Base-by-base conservation (phyloP, 2,329 filamentous ascomycete genomes). In the Trichoderma asperellum region DNA sequence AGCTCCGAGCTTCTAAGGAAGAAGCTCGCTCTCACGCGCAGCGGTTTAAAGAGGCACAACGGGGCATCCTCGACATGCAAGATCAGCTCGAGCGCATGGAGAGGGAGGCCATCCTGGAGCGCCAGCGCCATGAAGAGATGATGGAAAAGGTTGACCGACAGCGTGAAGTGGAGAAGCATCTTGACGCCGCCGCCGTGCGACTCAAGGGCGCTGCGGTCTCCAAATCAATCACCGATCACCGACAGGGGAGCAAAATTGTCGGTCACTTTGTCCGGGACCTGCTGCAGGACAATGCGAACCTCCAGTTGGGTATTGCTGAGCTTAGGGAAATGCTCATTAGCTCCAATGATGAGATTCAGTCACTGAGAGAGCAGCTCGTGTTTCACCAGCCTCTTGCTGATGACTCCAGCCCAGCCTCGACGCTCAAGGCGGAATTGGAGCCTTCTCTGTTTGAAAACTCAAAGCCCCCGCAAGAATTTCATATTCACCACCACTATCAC, bases 181-280 rank as follows among this genome's bases (percentile, higher is more conserved):
- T 97, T 55, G 90, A 91, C 74, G 89, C 89, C 29, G 92, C 93
- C 2, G 93, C 92, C 14, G 91, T 91, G 37, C 87, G 93, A 67
- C 84, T 97, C 65, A 96, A 95, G 79, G 91, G 92, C 11, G 91
- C 92, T 14, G 93, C 93, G 3, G 92, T 91, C 0, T 85, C 86
- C 34, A 91, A 89, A 73, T 88, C 89, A 2, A 81, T 92, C 52
- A 85, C 85, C 4, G 85, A 86, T 4, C 85, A 87, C 35, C 87
- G 87, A 73, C 83, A 82, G 68, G 85, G 60, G 24, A 88, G 85
- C 71, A 89, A 84, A 69, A 93, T 97, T 47, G 93, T 98, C n/a
- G 94, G 93, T 24, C 93, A 96, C 76, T 98, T 99, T 74, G 96
- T 99, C 68, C 93, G 94, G 73, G 96, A 98, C 78, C 92, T 99